phyloP scores from a whole-genome alignment of 345 rosid species.

The Gossypium herbaceum region DNA sequence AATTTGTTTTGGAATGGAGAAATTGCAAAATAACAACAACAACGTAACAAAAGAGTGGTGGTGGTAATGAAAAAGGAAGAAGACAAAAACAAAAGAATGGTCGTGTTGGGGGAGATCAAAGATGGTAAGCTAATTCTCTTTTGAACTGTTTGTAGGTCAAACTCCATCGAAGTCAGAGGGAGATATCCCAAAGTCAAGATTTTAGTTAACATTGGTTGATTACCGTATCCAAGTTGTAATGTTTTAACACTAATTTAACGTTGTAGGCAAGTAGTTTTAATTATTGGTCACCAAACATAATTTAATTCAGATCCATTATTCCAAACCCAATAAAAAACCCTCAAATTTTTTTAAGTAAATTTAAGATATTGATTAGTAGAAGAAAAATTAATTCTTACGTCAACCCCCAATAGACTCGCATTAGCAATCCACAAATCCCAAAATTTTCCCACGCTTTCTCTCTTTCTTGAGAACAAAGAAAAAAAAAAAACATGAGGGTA shows the following conservation, averaged over 20 bases:
- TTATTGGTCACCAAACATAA: background rate
- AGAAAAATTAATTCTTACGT: background rate
- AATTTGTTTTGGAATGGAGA: background rate
- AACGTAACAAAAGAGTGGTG: background rate
- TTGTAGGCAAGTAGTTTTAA: background rate
- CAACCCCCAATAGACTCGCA: background rate
- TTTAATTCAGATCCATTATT: background rate
- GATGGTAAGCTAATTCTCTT: background rate
- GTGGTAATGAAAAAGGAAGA: background rate
- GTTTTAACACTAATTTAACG: background rate
- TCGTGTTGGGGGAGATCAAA: background rate
- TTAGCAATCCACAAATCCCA: background rate
- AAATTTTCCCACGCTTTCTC: conserved; percentile 17
- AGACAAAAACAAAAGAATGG: background rate
- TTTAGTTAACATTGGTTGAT: background rate
- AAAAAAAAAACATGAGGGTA: conserved; percentile 43
- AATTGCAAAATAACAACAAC: background rate
- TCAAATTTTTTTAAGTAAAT: background rate
- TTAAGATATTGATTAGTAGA: background rate
- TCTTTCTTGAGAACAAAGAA: background rate
- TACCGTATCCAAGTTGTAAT: background rate
- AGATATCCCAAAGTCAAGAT: background rate
- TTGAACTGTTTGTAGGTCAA: background rate
- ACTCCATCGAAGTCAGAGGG: background rate
- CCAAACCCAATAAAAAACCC: no score